These are phyloP conservation scores for Trametes coccinea DNA, from an alignment of 768 basidiomycete species.

Conservation along the genomic window DNA sequence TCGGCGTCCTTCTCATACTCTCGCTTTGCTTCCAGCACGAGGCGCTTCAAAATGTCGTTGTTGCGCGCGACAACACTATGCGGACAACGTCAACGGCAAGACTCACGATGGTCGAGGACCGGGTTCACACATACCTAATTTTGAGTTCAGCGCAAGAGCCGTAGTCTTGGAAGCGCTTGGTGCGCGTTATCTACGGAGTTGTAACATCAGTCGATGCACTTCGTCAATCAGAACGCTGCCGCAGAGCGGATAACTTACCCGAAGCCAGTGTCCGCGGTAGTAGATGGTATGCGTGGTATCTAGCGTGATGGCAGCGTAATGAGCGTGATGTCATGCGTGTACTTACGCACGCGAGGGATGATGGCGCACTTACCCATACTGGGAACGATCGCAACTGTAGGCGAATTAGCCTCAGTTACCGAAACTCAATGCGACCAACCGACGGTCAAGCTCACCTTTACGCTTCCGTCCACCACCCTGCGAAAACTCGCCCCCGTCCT, in stretches of 20 bases:
- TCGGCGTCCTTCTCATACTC: slow-evolving; percentile 91
- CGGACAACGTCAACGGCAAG: slow-evolving; percentile 14
- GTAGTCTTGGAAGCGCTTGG: slow-evolving; percentile 75
- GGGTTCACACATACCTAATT: slow-evolving; percentile 57
- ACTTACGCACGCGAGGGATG: slow-evolving; percentile 2
- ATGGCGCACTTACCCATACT: slow-evolving; percentile 58
- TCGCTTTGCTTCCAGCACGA: slow-evolving; percentile 84
- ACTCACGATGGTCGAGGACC: slow-evolving; percentile 18
- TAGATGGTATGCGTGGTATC: slow-evolving; percentile 89
- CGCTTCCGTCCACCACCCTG: slow-evolving; percentile 73
- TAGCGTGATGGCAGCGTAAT: slow-evolving; percentile 32
- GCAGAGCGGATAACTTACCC: slow-evolving; percentile 47
- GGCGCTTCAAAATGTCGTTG: slow-evolving; percentile 84
- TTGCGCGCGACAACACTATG: slow-evolving; percentile 81
- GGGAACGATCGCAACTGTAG: slow-evolving; percentile 76
- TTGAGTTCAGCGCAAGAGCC: slow-evolving; percentile 73
- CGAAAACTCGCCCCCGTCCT: slow-evolving; percentile 45
- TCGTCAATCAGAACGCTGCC: slow-evolving; percentile 9
- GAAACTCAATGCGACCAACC: background rate
- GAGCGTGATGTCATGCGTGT: slow-evolving; percentile 20
- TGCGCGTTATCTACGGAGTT: slow-evolving; percentile 67
- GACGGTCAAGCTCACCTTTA: slow-evolving; percentile 37
- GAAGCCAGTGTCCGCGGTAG: slow-evolving; percentile 87
- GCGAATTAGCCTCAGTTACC: background rate
- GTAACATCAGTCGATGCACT: slow-evolving; percentile 19